Evolutionary conservation across 106 monocot genomes (phyloP).

Genomic region (Dendrobium officinale): DNA sequence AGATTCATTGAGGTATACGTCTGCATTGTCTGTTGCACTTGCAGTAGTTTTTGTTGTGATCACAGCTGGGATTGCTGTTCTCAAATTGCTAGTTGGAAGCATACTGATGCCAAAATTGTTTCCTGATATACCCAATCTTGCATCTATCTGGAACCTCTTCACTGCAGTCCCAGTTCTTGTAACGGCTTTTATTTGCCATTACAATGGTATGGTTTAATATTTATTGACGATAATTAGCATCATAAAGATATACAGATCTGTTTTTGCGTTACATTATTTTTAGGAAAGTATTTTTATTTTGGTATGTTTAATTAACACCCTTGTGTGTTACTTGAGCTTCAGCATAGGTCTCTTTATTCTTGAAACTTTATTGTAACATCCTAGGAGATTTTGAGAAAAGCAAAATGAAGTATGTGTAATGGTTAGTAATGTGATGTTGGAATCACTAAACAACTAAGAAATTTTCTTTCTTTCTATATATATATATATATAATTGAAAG

Average conservation of each 20-base stretch:
- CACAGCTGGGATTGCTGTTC: slow-evolving; percentile 57
- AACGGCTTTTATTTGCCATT: slow-evolving; percentile 73
- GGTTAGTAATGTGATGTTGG: background rate
- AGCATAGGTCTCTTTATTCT: background rate
- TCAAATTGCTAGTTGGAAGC: slow-evolving; percentile 47
- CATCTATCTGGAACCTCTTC: slow-evolving; percentile 60
- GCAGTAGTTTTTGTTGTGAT: slow-evolving; percentile 59
- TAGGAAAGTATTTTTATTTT: background rate
- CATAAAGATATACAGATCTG: background rate
- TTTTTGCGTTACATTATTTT: background rate
- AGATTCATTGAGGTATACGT: slow-evolving; percentile 56
- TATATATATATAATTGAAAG: too few relatives aligned
- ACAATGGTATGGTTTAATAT: slow-evolving; percentile 37
- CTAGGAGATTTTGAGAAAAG: background rate
- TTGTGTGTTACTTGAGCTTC: background rate
- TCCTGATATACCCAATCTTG: slow-evolving; percentile 33
- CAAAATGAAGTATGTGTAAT: background rate
- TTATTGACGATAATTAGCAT: background rate
- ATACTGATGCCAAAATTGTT: slow-evolving; percentile 52
- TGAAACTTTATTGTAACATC: background rate
- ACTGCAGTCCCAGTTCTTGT: slow-evolving; percentile 64
- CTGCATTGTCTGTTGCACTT: too few relatives aligned
- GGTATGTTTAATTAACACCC: background rate
- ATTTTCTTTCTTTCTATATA: too few relatives aligned
- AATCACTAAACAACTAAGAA: background rate